Evolutionary conservation across 306 rosid genomes (phyloP), one percentile per base, ranked within the genome.

Genomic region (Parietaria judaica): DNA sequence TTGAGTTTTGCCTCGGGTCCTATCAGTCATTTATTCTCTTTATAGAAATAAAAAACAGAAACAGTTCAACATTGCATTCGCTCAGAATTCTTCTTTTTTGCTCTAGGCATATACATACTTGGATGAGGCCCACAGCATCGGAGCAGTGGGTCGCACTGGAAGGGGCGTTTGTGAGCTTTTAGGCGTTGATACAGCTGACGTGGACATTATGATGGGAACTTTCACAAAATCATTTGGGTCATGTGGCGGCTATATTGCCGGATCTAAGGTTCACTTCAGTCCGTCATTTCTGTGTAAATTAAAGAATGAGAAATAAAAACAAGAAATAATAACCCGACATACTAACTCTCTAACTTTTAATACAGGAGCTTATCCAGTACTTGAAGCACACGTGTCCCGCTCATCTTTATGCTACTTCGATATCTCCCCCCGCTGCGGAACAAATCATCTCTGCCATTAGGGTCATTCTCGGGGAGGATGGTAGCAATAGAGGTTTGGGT

Each of bases 81-180:
- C 45, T 41, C 45, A 41, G 45, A 41, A 41, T 41, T 41, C 45
- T 41, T 41, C 45, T 41, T 8, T 41, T 61, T 5, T 57, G 5
- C 60, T 51, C 14, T 67, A 89, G 97, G 95, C 72, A 11, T 89
- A 86, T 70, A 76, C 80, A 34, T 89, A 89, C 71, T 81, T 89
- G 85, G 97, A 89, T 8, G 97, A 89, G 82, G 97, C 97, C 67
- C 97, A 86, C 78, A 89, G 97, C 85, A 89, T 89, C 61, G 97
- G 97, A 74, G 95, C 95, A 7, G 91, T 89, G 69, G 97, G 97
- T 58, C 85, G 83, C 80, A 54, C 95, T 5, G 97, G 84, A 59
- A 70, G 81, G 60, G 84, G 81, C 14, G 76, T 79, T 46, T 79
- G 97, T 87, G 97, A 90, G 77, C 95, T 90, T 51, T 72, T 90